phyloP scores from a whole-genome alignment of 257 asterid species.

The Nicotiana sylvestris region DNA sequence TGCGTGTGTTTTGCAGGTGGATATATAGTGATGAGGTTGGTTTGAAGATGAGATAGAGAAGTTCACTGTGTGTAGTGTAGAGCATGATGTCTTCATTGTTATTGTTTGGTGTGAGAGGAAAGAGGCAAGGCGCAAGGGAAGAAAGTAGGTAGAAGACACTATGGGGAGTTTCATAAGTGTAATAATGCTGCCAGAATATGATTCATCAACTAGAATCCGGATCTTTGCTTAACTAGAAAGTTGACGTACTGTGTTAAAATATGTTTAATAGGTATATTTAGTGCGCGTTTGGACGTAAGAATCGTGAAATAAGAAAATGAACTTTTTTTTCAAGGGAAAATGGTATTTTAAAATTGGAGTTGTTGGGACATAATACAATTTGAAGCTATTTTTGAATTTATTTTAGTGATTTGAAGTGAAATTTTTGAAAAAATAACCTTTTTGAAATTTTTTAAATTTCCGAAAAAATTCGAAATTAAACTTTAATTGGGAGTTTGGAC shows the following conservation, averaged over 20 bases:
- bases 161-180: conserved; percentile 25
- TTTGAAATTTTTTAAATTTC: no score
- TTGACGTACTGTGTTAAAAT: conserved; percentile 25
- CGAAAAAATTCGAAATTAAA: no score
- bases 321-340: no score
- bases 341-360: no score
- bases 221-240: conserved; percentile 56
- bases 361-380: no score
- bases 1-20: not conserved
- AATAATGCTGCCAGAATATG: conserved; percentile 47
- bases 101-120: conserved; percentile 29
- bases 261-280: no score
- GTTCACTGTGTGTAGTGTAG: conserved; percentile 25
- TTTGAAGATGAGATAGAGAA: conserved; percentile 31
- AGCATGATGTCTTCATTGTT: conserved; percentile 9
- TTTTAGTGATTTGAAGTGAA: no score
- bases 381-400: no score
- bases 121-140: conserved; percentile 4
- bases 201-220: conserved; percentile 42
- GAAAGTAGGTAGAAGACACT: conserved; percentile 44
- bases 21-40: conserved; percentile 22
- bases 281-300: no score
- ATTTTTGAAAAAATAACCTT: no score
- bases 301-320: no score
- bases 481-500: no score